These are phyloP conservation scores for Puccinellia tenuiflora DNA, from an alignment of 176 grass and related monocot species.

Conservation along the genomic window DNA sequence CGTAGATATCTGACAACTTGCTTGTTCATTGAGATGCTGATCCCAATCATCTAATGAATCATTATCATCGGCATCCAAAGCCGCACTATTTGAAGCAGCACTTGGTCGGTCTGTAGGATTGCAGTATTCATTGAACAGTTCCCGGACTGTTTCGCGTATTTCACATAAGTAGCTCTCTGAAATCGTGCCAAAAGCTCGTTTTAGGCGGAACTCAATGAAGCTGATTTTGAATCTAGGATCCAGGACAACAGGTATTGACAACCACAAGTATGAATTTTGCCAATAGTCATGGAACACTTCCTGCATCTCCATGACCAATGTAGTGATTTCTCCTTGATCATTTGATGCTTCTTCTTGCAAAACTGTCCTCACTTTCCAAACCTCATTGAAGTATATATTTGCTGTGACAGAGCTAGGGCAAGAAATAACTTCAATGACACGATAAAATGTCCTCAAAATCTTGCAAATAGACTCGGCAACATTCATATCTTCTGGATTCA, in stretches of 20 bases:
- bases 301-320: slow-evolving; percentile 37
- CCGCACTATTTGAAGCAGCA: background rate
- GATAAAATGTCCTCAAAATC: slow-evolving; percentile 49
- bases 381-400: slow-evolving; percentile 50
- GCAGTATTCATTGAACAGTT: slow-evolving; percentile 49
- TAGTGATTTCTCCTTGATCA: slow-evolving; percentile 9
- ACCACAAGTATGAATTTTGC: slow-evolving; percentile 38
- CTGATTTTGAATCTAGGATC: slow-evolving; percentile 54
- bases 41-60: slow-evolving; percentile 59
- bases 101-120: background rate
- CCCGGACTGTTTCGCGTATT: slow-evolving; percentile 14
- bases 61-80: slow-evolving; percentile 6
- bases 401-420: slow-evolving; percentile 25
- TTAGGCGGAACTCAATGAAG: slow-evolving; percentile 51
- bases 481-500: slow-evolving; percentile 25
- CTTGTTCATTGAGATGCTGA: slow-evolving; percentile 50
- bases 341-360: slow-evolving; percentile 52
- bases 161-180: slow-evolving; percentile 32
- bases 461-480: slow-evolving; percentile 41
- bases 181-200: slow-evolving; percentile 38
- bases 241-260: slow-evolving; percentile 51
- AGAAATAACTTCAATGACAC: slow-evolving; percentile 39
- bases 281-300: slow-evolving; percentile 30
- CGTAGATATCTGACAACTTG: slow-evolving; percentile 23
- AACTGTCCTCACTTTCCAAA: slow-evolving; percentile 50